These are phyloP conservation scores for Escallonia herrerae DNA, from an alignment of 129 eudicot genomes.

Conservation along the genomic window DNA sequence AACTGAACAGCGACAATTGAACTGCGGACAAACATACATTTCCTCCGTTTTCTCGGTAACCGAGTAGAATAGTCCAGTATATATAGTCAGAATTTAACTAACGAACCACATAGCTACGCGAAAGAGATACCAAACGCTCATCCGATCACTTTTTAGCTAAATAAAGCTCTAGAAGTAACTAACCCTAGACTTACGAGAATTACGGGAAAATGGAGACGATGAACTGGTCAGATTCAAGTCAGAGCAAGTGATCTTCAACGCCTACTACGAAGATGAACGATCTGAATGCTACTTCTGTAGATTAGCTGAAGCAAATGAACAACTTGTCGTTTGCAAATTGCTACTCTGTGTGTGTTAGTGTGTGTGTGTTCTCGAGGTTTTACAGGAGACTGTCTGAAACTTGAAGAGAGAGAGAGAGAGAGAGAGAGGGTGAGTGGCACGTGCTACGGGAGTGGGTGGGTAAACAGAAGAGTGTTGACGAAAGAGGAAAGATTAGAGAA, in stretches of 20 bases:
- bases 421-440: no score
- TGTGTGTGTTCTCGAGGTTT: neutral
- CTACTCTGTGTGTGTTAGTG: no score
- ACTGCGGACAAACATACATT: neutral
- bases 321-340: no score
- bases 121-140: neutral
- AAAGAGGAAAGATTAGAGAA: no score
- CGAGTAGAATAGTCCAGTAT: neutral
- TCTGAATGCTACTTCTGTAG: neutral
- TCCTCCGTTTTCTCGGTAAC: conserved; percentile 6
- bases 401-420: neutral
- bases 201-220: neutral
- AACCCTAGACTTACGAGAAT: conserved; percentile 3
- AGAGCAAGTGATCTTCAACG: neutral
- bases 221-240: neutral
- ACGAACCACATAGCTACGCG: neutral
- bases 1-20: neutral
- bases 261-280: neutral
- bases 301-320: no score
- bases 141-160: neutral
- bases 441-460: no score
- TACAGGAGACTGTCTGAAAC: no score
- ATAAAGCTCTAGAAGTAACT: neutral
- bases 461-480: no score
- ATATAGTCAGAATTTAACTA: conserved; percentile 2